Evolutionary conservation across 306 rosid species (phyloP).

Genomic region (Gastrolobium bilobum): DNA sequence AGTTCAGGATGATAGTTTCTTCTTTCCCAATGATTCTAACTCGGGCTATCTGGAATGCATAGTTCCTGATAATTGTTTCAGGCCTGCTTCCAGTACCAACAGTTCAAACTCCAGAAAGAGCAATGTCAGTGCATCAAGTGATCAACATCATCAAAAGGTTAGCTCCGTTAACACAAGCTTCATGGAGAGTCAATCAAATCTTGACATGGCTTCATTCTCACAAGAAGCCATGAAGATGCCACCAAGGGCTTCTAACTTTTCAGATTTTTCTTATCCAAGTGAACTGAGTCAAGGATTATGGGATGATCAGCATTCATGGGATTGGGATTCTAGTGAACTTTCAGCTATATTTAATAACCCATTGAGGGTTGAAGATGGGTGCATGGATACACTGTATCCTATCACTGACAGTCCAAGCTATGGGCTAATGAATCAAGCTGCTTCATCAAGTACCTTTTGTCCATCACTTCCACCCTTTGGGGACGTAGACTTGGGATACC

Average conservation of each 20-base stretch:
- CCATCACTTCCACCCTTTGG: slow-evolving; percentile 72
- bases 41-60: slow-evolving; percentile 96
- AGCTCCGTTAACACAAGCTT: slow-evolving; percentile 35
- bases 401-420: slow-evolving; percentile 55
- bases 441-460: slow-evolving; percentile 64
- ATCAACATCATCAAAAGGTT: slow-evolving; percentile 30
- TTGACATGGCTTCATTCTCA: slow-evolving; percentile 50
- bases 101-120: slow-evolving; percentile 45
- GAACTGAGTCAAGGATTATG: slow-evolving; percentile 65
- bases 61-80: slow-evolving; percentile 92
- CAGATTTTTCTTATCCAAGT: slow-evolving; percentile 63
- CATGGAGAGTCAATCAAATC: slow-evolving; percentile 48
- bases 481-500: slow-evolving; percentile 81
- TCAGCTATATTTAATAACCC: slow-evolving; percentile 66
- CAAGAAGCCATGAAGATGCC: slow-evolving; percentile 45
- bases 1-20: slow-evolving; percentile 58
- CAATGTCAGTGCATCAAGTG: slow-evolving; percentile 50
- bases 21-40: slow-evolving; percentile 70
- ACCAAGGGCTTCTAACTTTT: slow-evolving; percentile 38
- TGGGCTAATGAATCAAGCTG: slow-evolving; percentile 54
- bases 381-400: slow-evolving; percentile 67
- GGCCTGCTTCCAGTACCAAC: slow-evolving; percentile 59
- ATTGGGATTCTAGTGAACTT: slow-evolving; percentile 66
- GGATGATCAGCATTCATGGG: slow-evolving; percentile 63
- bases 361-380: slow-evolving; percentile 62